These are phyloP conservation scores for Boletus smithii DNA, from an alignment of 1,284 basidiomycete genomes.

Conservation along the genomic window DNA sequence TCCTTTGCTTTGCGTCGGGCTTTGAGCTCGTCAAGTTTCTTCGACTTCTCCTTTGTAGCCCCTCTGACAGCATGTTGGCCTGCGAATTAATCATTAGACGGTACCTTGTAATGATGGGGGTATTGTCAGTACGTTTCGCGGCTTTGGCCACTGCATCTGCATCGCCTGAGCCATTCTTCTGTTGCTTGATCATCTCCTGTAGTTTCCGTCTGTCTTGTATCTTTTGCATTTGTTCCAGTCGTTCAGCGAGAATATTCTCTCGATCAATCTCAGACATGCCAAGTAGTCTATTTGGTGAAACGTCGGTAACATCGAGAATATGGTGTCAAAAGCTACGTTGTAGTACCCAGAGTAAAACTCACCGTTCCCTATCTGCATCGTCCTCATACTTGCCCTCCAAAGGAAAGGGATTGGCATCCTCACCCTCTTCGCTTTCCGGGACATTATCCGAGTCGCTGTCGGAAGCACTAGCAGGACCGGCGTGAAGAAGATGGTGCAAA, in stretches of 20 bases:
- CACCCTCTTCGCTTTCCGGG: conserved; percentile 56
- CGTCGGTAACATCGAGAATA: conserved; percentile 7
- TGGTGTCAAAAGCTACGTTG: conserved; percentile 24
- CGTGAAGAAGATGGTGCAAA: conserved; percentile 6
- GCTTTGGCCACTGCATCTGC: conserved; percentile 65
- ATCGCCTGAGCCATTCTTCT: conserved; percentile 50
- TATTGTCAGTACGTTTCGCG: conserved; percentile 59
- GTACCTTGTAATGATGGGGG: not conserved
- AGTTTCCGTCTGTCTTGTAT: conserved; percentile 73
- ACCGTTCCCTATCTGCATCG: conserved; percentile 79
- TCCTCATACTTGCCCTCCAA: conserved; percentile 88
- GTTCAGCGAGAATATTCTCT: conserved; percentile 78
- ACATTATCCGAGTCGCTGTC: conserved; percentile 51
- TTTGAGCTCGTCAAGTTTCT: conserved; percentile 80
- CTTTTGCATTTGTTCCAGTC: conserved; percentile 79
- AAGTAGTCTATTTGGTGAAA: conserved; percentile 56
- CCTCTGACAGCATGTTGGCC: conserved; percentile 76
- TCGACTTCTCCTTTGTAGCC: conserved; percentile 78
- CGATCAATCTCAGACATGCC: conserved; percentile 83
- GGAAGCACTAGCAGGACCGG: conserved; percentile 25
- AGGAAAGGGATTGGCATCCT: conserved; percentile 72
- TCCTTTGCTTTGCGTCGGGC: conserved; percentile 78
- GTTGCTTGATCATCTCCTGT: conserved; percentile 68
- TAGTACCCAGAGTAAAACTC: conserved; percentile 35
- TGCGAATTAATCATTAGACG: conserved; percentile 30